Evolutionary conservation across 257 asterid species (phyloP).

Genomic region (Solanum pinnatisectum): DNA sequence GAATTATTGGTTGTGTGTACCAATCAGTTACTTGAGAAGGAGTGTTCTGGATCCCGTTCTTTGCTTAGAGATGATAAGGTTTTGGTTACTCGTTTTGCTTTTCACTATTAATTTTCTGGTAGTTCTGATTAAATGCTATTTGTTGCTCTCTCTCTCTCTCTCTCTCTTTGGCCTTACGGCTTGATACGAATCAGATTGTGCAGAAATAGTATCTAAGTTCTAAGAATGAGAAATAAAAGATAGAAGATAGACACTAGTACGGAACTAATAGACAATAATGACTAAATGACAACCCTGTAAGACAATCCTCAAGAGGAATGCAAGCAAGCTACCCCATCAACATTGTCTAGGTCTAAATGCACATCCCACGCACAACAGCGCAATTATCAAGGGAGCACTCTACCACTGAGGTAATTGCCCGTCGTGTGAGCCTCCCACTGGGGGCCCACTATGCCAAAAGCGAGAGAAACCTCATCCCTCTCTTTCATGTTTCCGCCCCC

Average conservation of each 20-base stretch:
- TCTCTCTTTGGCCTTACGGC: neutral
- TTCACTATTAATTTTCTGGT: neutral
- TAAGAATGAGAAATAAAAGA: neutral
- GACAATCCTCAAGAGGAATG: neutral
- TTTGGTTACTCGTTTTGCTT: neutral
- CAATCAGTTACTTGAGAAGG: slow-evolving; percentile 39
- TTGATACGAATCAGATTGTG: neutral
- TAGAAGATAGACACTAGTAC: neutral
- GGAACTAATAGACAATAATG: neutral
- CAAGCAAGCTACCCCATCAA: neutral
- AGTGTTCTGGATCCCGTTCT: slow-evolving; percentile 38
- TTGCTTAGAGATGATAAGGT: slow-evolving; percentile 49
- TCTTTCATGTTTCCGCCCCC: no score
- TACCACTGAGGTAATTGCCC: no score
- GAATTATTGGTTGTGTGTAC: slow-evolving; percentile 27
- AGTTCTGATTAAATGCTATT: neutral
- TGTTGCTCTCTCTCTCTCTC: neutral
- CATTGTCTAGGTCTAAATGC: neutral
- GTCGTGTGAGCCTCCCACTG: no score
- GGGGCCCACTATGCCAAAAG: no score
- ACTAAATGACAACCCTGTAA: neutral
- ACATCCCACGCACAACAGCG: no score
- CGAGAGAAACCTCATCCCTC: no score
- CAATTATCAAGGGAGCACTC: no score
- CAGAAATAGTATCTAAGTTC: neutral